Evolutionary conservation across 768 basidiomycete species (phyloP).

Genomic region (Agaricus blazei): DNA sequence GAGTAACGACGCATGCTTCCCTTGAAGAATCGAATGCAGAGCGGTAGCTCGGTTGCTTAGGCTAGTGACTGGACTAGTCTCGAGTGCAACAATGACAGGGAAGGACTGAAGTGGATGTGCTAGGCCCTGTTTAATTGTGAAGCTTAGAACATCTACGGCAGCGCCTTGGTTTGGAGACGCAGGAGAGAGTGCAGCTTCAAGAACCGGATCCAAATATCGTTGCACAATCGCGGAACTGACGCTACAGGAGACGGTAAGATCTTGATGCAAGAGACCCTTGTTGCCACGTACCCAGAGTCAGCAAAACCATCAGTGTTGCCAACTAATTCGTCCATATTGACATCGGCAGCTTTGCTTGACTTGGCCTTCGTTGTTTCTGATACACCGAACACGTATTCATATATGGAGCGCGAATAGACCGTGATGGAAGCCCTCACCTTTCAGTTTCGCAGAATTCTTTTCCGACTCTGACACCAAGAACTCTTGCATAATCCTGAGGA

Average conservation of each 20-base stretch:
- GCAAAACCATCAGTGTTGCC: constrained; percentile 95
- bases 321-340: constrained; percentile 91
- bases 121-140: constrained; percentile 92
- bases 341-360: constrained; percentile 34
- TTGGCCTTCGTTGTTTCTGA: constrained; percentile 41
- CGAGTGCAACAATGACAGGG: constrained; percentile 89
- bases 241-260: constrained; percentile 33
- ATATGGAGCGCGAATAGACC: neutral
- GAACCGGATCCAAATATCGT: constrained; percentile 79
- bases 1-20: constrained; percentile 84
- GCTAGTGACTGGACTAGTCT: constrained; percentile 62
- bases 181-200: constrained; percentile 74
- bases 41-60: constrained; percentile 74
- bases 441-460: constrained; percentile 70
- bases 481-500: constrained; percentile 88
- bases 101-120: constrained; percentile 94
- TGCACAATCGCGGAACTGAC: constrained; percentile 94
- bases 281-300: constrained; percentile 81
- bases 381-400: no score
- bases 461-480: constrained; percentile 81
- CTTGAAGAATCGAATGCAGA: constrained; percentile 77
- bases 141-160: constrained; percentile 87
- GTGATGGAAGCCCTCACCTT: constrained; percentile 35
- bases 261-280: neutral
- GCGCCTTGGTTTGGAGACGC: constrained; percentile 68